A percentile compares a stretch with the other conserved stretches of the same genome.
Evolutionary conservation across 2,329 filamentous ascomycete species (phyloP).

Genomic region (Xylaria sp.): DNA sequence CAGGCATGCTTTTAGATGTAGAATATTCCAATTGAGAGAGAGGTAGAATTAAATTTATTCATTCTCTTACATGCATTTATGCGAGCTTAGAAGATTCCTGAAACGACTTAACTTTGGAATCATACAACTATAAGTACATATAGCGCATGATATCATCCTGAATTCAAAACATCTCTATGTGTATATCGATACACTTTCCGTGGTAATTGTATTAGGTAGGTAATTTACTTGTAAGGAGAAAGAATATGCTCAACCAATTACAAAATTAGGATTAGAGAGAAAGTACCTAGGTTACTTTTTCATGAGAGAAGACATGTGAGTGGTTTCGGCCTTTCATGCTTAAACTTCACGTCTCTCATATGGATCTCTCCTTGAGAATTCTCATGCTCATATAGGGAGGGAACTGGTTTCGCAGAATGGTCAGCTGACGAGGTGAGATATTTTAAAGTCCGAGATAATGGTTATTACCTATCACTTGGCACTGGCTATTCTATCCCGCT

Average conservation of each 20-base stretch:
- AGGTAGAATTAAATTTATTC: too few species aligned
- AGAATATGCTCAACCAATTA: neutral
- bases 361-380: neutral
- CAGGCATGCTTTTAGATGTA: constrained; percentile 1
- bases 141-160: too few species aligned
- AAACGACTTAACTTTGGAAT: too few species aligned
- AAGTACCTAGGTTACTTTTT: too few species aligned
- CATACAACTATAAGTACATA: too few species aligned
- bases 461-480: constrained; percentile 12
- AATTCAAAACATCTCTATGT: too few species aligned
- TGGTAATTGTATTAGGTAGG: too few species aligned
- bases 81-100: too few species aligned
- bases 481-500: neutral
- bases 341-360: neutral
- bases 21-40: too few species aligned
- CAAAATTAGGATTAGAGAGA: too few species aligned
- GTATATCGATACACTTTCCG: too few species aligned
- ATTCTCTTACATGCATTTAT: neutral
- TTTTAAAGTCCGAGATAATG: neutral
- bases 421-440: neutral
- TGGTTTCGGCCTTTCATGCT: neutral
- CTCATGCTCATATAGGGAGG: neutral
- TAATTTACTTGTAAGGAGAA: too few species aligned
- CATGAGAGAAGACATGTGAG: neutral
- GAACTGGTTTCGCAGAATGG: neutral